These are phyloP conservation scores for Lipomyces japonicus DNA, from an alignment of 805 yeast genomes.

Conservation along the genomic window DNA sequence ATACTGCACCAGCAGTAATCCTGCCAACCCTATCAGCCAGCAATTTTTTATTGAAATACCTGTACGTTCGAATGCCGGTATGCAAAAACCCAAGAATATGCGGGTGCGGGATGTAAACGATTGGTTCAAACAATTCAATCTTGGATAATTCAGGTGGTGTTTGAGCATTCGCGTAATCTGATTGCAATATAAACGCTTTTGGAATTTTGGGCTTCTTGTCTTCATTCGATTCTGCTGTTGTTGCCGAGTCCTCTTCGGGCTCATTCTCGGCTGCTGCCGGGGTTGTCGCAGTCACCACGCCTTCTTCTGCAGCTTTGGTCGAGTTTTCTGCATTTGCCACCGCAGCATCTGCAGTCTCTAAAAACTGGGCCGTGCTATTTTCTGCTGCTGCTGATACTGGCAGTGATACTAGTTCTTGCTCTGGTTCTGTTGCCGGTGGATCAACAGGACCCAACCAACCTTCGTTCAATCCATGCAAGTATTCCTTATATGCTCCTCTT, in stretches of 20 bases:
- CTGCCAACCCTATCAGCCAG: conserved; percentile 63
- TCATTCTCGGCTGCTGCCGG: conserved; percentile 6
- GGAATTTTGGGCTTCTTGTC: conserved; percentile 37
- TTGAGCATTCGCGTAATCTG: conserved; percentile 51
- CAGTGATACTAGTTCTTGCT: no score
- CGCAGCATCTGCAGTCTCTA: conserved; percentile 13
- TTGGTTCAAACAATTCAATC: conserved; percentile 47
- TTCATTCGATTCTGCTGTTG: conserved; percentile 34
- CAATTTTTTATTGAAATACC: conserved; percentile 72
- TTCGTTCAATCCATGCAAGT: conserved; percentile 84
- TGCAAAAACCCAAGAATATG: conserved; percentile 73
- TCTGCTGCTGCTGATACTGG: conserved; percentile 30
- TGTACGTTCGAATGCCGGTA: conserved; percentile 69
- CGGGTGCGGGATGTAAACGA: conserved; percentile 70
- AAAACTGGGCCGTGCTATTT: conserved; percentile 10
- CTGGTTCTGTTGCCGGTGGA: conserved; percentile 38
- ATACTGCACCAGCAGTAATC: conserved; percentile 51
- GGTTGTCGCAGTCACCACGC: conserved; percentile 1
- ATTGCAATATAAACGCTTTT: conserved; percentile 59
- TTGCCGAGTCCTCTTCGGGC: conserved; percentile 25
- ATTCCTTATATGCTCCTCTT: conserved; percentile 94
- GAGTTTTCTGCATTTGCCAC: conserved; percentile 8
- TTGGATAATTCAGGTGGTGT: conserved; percentile 52
- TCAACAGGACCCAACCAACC: conserved; percentile 90
- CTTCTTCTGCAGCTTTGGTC: conserved; percentile 17